Evolutionary conservation across 805 yeast species (phyloP), one percentile per base, ranked within the genome.

Genomic region (Wickerhamomyces ciferrii): DNA sequence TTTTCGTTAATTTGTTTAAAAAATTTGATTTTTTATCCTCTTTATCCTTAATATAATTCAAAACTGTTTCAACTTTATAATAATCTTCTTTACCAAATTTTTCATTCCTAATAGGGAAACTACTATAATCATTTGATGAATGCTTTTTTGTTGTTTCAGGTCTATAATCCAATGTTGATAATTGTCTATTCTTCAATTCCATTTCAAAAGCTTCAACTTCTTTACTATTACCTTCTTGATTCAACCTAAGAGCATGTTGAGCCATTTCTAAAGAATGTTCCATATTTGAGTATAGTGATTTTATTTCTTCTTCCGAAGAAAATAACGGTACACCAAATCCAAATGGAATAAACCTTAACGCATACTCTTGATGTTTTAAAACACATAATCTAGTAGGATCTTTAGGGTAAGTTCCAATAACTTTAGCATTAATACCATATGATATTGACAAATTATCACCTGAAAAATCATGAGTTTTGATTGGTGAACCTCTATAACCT

Each of bases 381-480:
- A 68, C 60, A 23, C 59, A 62, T 14, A 63, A 48, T 41, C 58
- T 53, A 18, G 40, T 13, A 2, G 47, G 60, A 13, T 58, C 56
- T 36, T 48, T 55, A 21, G 54, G 48, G 44, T 70, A 68, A 45
- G 75, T 69, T 20, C 79, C 83, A 39, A 80, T 78, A 48, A 80
- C 66, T 47, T 76, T 74, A 5, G 83, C 82, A 52, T 79, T 83
- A 29, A 81, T 74, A 1, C 77, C 68, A 51, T 81, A 81, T 43
- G 71, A 69, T 10, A 80, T 66, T 50, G 82, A 75, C 23, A 62
- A 39, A 45, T 69, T 69, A 5, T 73, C 78, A 46, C 70, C 70
- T 2, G 75, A 60, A 50, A 78, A 66, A 60, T 79, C 85, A 35
- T 63, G 65, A 3, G 81, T 76, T 40, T 76, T 53, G 1, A 79